Percentiles rank a stretch among this genome's conserved stretches.
phyloP scores from a whole-genome alignment of 805 yeast genomes.

The Myxozyma mucilagina region DNA sequence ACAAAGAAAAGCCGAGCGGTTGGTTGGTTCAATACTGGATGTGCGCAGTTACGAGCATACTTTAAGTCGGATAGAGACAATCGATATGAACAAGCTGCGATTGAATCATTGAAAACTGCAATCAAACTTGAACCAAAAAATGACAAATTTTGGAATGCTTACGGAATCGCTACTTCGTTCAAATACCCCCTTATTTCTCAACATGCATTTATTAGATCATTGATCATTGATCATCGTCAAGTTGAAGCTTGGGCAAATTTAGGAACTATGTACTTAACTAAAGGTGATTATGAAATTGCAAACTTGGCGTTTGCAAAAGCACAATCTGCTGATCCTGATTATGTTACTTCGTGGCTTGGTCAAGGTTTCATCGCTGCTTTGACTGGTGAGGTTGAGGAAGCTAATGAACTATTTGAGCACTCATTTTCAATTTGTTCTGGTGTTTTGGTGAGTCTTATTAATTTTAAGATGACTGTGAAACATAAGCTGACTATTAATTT shows the following conservation, averaged over 20 bases:
- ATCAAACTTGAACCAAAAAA: slow-evolving; percentile 70
- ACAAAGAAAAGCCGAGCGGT: slow-evolving; percentile 29
- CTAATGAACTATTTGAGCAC: slow-evolving; percentile 68
- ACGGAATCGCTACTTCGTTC: slow-evolving; percentile 73
- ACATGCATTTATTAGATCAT: slow-evolving; percentile 87
- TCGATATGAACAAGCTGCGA: slow-evolving; percentile 47
- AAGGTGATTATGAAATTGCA: slow-evolving; percentile 72
- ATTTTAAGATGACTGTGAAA: background rate
- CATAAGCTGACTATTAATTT: background rate
- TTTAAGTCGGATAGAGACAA: slow-evolving; percentile 40
- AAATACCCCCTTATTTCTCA: slow-evolving; percentile 75
- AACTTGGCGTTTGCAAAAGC: slow-evolving; percentile 69
- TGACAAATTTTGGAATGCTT: slow-evolving; percentile 73
- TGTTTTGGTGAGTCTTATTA: slow-evolving; percentile 42
- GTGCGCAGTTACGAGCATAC: slow-evolving; percentile 46
- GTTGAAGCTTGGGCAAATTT: slow-evolving; percentile 76
- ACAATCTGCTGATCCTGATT: slow-evolving; percentile 79
- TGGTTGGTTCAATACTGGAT: slow-evolving; percentile 67
- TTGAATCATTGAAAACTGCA: slow-evolving; percentile 61
- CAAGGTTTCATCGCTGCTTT: slow-evolving; percentile 58
- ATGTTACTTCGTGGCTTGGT: slow-evolving; percentile 79
- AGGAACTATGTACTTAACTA: slow-evolving; percentile 70
- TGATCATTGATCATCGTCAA: slow-evolving; percentile 66
- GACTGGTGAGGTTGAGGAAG: slow-evolving; percentile 45
- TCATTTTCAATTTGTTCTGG: slow-evolving; percentile 79